Evolutionary conservation across 306 rosid genomes (phyloP).

Genomic region (Pterocarpus santalinus): DNA sequence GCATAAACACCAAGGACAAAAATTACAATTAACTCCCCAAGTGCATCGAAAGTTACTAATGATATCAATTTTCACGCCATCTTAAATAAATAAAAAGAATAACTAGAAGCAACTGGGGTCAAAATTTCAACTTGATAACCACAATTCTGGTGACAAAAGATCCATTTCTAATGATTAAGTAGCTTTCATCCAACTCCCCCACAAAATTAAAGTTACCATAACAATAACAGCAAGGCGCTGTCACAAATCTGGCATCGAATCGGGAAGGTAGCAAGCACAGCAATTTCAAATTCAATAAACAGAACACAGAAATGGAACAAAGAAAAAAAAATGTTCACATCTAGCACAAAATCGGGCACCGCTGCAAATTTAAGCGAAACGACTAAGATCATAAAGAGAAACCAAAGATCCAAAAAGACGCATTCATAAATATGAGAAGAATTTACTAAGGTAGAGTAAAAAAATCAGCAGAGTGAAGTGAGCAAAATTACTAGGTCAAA

Average conservation of each 20-base stretch:
- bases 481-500: constrained; percentile 32
- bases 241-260: constrained; percentile 32
- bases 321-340: background rate
- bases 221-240: background rate
- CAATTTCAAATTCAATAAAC: constrained; percentile 11
- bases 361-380: constrained; percentile 35
- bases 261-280: background rate
- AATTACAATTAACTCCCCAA: background rate
- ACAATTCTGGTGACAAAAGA: background rate
- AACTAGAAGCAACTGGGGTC: background rate
- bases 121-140: background rate
- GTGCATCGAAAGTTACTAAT: background rate
- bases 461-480: constrained; percentile 20
- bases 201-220: background rate
- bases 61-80: background rate
- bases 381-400: background rate
- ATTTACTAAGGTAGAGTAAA: background rate
- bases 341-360: constrained; percentile 6
- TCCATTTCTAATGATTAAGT: background rate
- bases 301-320: constrained; percentile 5
- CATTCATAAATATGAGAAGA: constrained; percentile 16
- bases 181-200: background rate
- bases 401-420: constrained; percentile 48
- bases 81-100: background rate
- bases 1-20: constrained; percentile 5